Evolutionary conservation across 73 alveolate species (phyloP), one percentile per base, ranked within the genome.

Genomic region (Stentor roeselii): DNA sequence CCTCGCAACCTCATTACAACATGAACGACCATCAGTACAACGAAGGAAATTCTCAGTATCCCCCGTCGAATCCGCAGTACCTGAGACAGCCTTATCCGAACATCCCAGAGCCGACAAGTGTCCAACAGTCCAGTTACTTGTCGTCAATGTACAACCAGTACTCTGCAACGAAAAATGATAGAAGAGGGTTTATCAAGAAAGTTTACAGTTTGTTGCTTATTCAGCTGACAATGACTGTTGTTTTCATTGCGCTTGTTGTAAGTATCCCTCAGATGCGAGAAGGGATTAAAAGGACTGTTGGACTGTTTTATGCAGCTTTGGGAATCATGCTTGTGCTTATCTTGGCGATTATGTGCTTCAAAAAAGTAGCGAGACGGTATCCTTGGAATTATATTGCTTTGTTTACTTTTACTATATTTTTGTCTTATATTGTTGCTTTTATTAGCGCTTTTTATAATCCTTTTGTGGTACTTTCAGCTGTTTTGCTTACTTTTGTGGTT

Each of bases 391-490:
- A 76, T 76, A 21, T 76, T 21, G 84, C 84, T 14, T 0, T 76
- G 41, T 76, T 76, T 2, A 15, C 39, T 1, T 76, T 76, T 41
- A 76, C 82, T 27, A n/a, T 76, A 1, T 76, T 37, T 41, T 78
- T 36, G 39, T 76, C 84, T 76, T 76, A 76, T 76, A 35, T 76
- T 21, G 84, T 76, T 0, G 84, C 84, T 39, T 76, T 15, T 41
- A 67, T 76, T 21, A 36, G 84, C 39, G 84, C 84, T n/a, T 76
- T 21, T 41, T 76, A 37, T 39, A 85, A 60, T 80, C 84, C 77
- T 83, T 1, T 31, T 75, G 60, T 86, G 35, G 94, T 88, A 15
- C 75, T 88, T 36, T 84, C 78, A 75, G 94, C 94, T 6, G 94
- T 91, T 41, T 61, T 75, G 3, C 35, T 86, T 36, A 50, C 94